These are phyloP conservation scores for Solanum hybrid DNA, from an alignment of 305 asterid species.

Conservation along the genomic window DNA sequence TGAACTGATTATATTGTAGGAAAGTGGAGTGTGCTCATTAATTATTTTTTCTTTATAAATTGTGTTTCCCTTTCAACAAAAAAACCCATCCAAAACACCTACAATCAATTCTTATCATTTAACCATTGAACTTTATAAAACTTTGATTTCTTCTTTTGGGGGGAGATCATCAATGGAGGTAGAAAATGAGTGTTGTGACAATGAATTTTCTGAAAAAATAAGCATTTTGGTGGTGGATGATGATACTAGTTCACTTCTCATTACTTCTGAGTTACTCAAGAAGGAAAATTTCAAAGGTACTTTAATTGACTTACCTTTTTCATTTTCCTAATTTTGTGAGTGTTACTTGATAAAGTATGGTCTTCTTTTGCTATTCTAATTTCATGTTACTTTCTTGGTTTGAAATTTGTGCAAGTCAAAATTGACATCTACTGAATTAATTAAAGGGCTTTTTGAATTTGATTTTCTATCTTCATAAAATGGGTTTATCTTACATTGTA, in stretches of 20 bases:
- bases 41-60: not conserved
- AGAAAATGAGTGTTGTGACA: not conserved
- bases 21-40: not conserved
- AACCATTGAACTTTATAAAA: not conserved
- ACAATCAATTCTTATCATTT: not conserved
- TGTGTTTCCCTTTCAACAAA: not conserved
- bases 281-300: slow-evolving; percentile 37
- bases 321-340: not conserved
- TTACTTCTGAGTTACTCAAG: slow-evolving; percentile 42
- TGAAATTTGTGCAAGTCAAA: not conserved
- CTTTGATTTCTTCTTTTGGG: not conserved
- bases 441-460: not conserved
- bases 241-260: slow-evolving; percentile 43
- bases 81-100: not conserved
- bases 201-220: not conserved
- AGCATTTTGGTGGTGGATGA: slow-evolving; percentile 55
- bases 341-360: not conserved
- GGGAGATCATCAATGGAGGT: not conserved
- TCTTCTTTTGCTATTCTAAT: not conserved
- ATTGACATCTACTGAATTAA: not conserved
- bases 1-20: not conserved
- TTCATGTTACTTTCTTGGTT: not conserved
- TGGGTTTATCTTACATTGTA: not conserved
- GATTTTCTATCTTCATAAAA: not conserved
- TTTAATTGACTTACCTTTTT: not conserved